Evolutionary conservation across 306 rosid species (phyloP), one percentile per base, ranked within the genome.

Genomic region (Prunus salicina): DNA sequence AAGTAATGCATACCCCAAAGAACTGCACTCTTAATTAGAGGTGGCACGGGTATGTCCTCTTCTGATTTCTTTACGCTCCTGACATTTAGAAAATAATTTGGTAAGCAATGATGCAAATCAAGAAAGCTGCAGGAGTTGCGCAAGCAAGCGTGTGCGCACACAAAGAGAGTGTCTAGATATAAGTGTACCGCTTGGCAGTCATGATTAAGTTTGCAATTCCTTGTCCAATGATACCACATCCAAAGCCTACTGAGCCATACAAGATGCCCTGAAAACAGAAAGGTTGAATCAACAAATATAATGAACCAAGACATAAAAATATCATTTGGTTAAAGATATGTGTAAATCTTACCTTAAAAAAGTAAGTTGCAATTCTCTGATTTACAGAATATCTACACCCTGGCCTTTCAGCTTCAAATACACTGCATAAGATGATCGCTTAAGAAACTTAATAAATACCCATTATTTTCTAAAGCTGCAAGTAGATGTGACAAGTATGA

Each of bases 211-310:
- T 95, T 78, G 97, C 97, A 74, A 95, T 88, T 80, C 99, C 99
- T 84, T 95, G 99, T 78, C 99, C 99, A 70, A 95, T 50, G 47
- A 95, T 85, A 64, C 99, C 99, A 83, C 99, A 95, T 77, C 87
- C 97, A 76, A 92, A 90, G 38, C 99, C 99, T 81, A 92, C 97
- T 3, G 87, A 74, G 72, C 96, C 99, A 82, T 95, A 95, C 80
- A 90, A 70, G 25, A 90, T 87, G 75, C 99, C 99, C 99, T 95
- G 87, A 81, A 87, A 63, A 6, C 25, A 18, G 32, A 66, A 76
- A 79, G 49, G 28, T 64, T 32, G 12, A 45, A 76, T 58, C 52
- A 75, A 61, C 8, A 55, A 63, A 57, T 15, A 58, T 34, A 64
- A 25, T 32, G 34, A 53, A 72, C 57, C 52, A 34, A 18, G 67